Evolutionary conservation across 2,329 filamentous ascomycete genomes (phyloP), one percentile per base, ranked within the genome.

Genomic region (Lasiodiplodia sp.): DNA sequence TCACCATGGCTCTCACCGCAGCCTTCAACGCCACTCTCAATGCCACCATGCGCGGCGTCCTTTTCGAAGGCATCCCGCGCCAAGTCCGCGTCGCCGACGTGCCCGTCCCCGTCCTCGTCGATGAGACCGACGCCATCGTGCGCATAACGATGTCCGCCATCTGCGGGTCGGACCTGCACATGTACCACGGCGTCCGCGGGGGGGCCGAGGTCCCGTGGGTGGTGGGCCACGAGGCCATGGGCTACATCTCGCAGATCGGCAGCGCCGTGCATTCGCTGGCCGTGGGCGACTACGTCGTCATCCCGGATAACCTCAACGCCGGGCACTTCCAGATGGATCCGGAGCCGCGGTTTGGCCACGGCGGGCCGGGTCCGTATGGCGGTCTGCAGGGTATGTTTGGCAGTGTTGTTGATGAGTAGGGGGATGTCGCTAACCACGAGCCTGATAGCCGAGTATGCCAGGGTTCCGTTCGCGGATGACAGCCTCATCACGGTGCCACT

Each of bases 151-250:
- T 71, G 5, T 70, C 78, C 5, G 78, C 77, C 8, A 76, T 81
- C 64, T 81, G 79, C 70, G 78, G 79, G 2, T 73, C 72, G 5
- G 77, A 80, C 67, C 70, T 80, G 28, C 79, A 81, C 67, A 73
- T 70, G 25, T 80, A 79, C 69, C 77, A 73, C 16, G 78, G 21
- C 4, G 37, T n/a, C 3, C 23, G 23, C 5, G 67, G 67, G 2
- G 34, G 21, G 4, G 18, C 31, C 6, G 62, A 38, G 25, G 55
- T 21, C 2, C 57, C 53, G 3, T 31, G 28, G 10, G 14, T 47
- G 4, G 49, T 47, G 2, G 70, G 70, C 31, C 70, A 71, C 31
- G 70, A 71, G 52, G 70, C 67, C 23, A 67, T 71, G 7, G 69
- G 69, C 21, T 71, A 71, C 47, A 52, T 71, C 2, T 62, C 66